These are phyloP conservation scores for Neurospora sp. DNA, from an alignment of 495 filamentous ascomycete species.

Conservation along the genomic window DNA sequence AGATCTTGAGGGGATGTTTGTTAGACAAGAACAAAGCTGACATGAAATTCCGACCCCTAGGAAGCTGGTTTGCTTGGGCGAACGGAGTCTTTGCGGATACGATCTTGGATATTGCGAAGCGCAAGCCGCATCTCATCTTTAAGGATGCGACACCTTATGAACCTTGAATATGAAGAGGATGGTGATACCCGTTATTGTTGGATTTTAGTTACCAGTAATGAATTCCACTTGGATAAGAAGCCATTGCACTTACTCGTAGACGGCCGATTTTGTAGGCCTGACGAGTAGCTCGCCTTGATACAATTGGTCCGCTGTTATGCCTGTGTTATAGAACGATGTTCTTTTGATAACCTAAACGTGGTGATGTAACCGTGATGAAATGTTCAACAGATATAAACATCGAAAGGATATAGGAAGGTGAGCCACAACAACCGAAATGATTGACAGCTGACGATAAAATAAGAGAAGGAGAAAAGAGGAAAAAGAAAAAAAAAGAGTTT, in stretches of 20 bases:
- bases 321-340: background rate
- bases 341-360: background rate
- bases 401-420: background rate
- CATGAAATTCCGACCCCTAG: slow-evolving; percentile 21
- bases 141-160: slow-evolving; percentile 42
- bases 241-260: background rate
- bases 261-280: no score
- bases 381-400: background rate
- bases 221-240: background rate
- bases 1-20: background rate
- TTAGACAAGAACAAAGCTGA: slow-evolving; percentile 16
- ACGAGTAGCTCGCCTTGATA: background rate
- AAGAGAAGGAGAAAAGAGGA: background rate
- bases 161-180: slow-evolving; percentile 7
- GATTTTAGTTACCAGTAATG: background rate
- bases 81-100: slow-evolving; percentile 95
- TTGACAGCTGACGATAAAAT: no score
- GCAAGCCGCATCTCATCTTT: slow-evolving; percentile 86
- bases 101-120: slow-evolving; percentile 74
- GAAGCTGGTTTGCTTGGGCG: slow-evolving; percentile 96
- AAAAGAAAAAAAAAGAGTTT: background rate
- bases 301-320: background rate
- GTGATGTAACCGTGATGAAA: background rate
- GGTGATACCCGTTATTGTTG: background rate
- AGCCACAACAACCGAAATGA: no score